Evolutionary conservation across 805 yeast genomes (phyloP), one percentile per base, ranked within the genome.

Genomic region (Monosporozyma aquatica): DNA sequence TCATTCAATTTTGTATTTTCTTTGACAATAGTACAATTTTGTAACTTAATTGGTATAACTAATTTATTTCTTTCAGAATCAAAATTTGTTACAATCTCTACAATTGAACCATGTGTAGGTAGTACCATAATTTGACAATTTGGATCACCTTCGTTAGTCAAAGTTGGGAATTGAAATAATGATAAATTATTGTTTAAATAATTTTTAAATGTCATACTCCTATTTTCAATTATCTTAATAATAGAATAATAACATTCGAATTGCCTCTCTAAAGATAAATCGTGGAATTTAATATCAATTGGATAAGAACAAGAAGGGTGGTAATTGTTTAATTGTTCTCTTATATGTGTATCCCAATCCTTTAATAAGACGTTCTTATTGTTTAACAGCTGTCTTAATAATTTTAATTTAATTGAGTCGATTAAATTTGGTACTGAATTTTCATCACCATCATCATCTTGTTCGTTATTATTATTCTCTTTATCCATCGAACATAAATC

Each of bases 191-290:
- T 54, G 17, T 43, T 42, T n/a, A 61, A 28, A 40, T 59, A 61
- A 34, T 55, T 58, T 42, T 51, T 56, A 37, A 61, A 54, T 3
- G 50, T 52, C 38, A 54, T 43, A 43, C 48, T 59, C 40, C 54
- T 59, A 17, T 46, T 44, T 46, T 62, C 66, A 30, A 58, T 52
- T n/a, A 50, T 37, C 44, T 58, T 61, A 20, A 61, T 45, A 13
- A 61, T 43, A 15, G 51, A 44, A 43, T 54, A 54, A 7, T 58
- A 25, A 4, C 53, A 48, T 27, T 56, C 47, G 29, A 62, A 61
- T 41, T 59, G 60, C 30, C 56, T 48, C 20, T 26, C 15, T 9
- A 55, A n/a, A 1, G 50, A 28, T 23, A 55, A 39, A 7, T 43
- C 24, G 5, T 34, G 37, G 38, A 55, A 57, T 17, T 28, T 22